These are phyloP conservation scores for Arthrobotrys pseudoclavata DNA, from an alignment of 2,329 filamentous ascomycete genomes.

Conservation along the genomic window DNA sequence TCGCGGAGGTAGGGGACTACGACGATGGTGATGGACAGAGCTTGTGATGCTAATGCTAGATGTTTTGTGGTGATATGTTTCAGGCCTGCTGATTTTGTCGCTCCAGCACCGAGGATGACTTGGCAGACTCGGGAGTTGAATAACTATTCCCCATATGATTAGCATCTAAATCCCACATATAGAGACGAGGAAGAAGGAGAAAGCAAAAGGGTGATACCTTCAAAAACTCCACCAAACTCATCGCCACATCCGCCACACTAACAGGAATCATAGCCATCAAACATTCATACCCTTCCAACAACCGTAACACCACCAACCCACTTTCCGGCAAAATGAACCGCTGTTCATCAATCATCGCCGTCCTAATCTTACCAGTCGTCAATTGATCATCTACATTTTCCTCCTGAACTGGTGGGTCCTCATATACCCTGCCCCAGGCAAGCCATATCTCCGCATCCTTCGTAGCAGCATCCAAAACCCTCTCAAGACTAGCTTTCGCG, in stretches of 20 bases:
- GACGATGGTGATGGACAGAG: conserved; percentile 86
- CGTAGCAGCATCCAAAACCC: conserved; percentile 78
- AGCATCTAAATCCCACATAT: not conserved
- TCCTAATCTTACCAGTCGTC: conserved; percentile 73
- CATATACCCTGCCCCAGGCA: conserved; percentile 67
- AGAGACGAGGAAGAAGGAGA: not conserved
- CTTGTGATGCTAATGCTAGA: conserved; percentile 89
- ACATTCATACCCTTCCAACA: conserved; percentile 84
- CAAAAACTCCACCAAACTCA: conserved; percentile 80
- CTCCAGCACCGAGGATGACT: conserved; percentile 93
- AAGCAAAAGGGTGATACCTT: conserved; percentile 46
- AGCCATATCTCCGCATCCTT: conserved; percentile 78
- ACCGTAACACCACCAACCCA: conserved; percentile 82
- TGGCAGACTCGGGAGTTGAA: conserved; percentile 98
- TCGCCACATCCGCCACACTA: conserved; percentile 85
- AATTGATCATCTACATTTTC: conserved; percentile 41
- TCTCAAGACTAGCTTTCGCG: conserved; percentile 73
- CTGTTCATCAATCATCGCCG: conserved; percentile 84
- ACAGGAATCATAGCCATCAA: conserved; percentile 87
- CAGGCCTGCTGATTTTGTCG: conserved; percentile 86
- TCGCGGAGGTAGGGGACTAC: conserved; percentile 91
- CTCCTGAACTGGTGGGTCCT: conserved; percentile 57
- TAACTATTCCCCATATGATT: conserved; percentile 70
- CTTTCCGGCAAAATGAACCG: conserved; percentile 88
- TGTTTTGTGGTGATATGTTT: conserved; percentile 98